A percentile compares a stretch with the other conserved stretches of the same genome.
Conservation (phyloP, 129 eudicot genomes). For the Artemisia annua region DNA sequence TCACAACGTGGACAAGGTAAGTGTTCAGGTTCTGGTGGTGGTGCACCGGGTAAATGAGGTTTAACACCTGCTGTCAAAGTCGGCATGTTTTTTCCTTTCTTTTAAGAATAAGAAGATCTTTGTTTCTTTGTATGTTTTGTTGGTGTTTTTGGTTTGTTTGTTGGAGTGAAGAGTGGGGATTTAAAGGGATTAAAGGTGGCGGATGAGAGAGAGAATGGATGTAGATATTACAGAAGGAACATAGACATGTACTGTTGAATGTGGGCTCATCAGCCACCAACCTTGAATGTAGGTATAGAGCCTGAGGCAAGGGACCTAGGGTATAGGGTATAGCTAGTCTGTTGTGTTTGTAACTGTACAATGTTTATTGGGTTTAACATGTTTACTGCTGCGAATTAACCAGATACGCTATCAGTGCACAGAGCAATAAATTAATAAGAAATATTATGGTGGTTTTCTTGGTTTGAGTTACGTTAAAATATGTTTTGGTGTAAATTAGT, state of each 20-base stretch:
- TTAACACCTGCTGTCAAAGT: slow-evolving; percentile 17
- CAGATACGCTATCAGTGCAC: slow-evolving; percentile 15
- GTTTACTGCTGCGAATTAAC: not conserved
- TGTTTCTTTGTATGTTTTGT: not conserved
- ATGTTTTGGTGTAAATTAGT: too few relatives aligned
- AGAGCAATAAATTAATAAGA: not conserved
- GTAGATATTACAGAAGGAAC: slow-evolving; percentile 19
- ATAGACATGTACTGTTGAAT: slow-evolving; percentile 20
- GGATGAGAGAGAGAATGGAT: slow-evolving; percentile 1
- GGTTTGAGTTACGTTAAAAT: too few relatives aligned
- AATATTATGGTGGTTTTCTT: too few relatives aligned
- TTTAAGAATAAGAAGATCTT: not conserved
- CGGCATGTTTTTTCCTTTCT: slow-evolving; percentile 30
- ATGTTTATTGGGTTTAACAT: slow-evolving; percentile 1
- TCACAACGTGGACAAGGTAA: slow-evolving; percentile 84
- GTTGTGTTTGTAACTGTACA: not conserved
- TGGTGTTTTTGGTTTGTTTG: not conserved
- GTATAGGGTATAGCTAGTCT: slow-evolving; percentile 22
- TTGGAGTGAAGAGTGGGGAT: slow-evolving; percentile 33
- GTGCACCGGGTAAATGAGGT: slow-evolving; percentile 29
- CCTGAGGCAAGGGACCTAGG: too few relatives aligned
- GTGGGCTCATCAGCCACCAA: slow-evolving; percentile 36
- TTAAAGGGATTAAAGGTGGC: slow-evolving; percentile 34
- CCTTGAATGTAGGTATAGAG: slow-evolving; percentile 13
- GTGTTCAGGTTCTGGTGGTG: slow-evolving; percentile 74